phyloP scores from a whole-genome alignment of 2,329 filamentous ascomycete species.

The Talaromyces pinophilus region DNA sequence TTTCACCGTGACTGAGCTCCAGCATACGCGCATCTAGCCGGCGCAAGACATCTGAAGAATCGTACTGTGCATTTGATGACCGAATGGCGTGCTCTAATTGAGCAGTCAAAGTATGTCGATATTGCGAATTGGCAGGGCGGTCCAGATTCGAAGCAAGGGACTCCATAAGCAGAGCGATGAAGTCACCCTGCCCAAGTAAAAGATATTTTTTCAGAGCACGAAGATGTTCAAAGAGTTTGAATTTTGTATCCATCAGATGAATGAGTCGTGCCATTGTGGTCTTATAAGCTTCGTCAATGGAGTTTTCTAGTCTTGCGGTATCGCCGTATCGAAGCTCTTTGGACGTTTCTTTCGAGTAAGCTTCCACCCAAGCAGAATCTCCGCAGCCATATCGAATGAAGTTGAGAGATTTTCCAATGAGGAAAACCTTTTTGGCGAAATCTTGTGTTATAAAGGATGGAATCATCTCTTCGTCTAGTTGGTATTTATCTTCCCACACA shows the following conservation, averaged over 20 bases:
- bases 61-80: constrained; percentile 94
- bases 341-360: constrained; percentile 88
- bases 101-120: constrained; percentile 94
- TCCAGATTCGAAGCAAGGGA: constrained; percentile 90
- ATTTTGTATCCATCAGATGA: constrained; percentile 90
- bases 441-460: constrained; percentile 91
- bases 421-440: constrained; percentile 92
- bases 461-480: constrained; percentile 79
- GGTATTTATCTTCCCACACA: constrained; percentile 98
- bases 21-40: constrained; percentile 97
- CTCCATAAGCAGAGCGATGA: constrained; percentile 96
- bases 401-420: constrained; percentile 97
- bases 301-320: constrained; percentile 84
- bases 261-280: constrained; percentile 96
- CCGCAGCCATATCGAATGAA: constrained; percentile 96
- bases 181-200: constrained; percentile 91
- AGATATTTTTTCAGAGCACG: constrained; percentile 92
- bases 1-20: constrained; percentile 92
- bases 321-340: constrained; percentile 92
- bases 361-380: constrained; percentile 92
- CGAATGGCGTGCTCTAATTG: constrained; percentile 96
- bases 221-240: constrained; percentile 90
- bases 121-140: constrained; percentile 92
- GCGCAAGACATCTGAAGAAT: constrained; percentile 85
- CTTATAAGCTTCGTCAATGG: constrained; percentile 96